Base-by-base conservation (phyloP, 805 yeast genomes). In the Nakazawaea peltata region DNA sequence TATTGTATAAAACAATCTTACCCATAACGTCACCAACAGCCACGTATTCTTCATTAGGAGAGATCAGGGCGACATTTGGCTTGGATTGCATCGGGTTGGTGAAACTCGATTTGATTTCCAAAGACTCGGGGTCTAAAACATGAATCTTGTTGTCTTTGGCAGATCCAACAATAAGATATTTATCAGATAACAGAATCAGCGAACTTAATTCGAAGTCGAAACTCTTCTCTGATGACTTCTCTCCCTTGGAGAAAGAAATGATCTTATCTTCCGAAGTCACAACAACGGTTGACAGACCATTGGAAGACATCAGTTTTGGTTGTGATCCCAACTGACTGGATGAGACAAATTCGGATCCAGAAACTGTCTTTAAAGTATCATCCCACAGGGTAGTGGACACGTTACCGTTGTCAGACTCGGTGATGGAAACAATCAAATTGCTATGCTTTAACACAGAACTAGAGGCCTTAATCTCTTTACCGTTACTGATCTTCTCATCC, bases 21-120 rank as follows among this genome's bases (percentile, higher is more conserved):
- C 98, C 98, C 35, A 81, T 66, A 4, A 68, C 67, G 49, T 88
- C 97, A 34, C 96, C 97, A 18, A 81, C 82, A 1, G 97, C 97
- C 13, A 81, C 65, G 41, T 61, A 71, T 37, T 65, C 55, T 6
- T 74, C 82, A 46, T 78, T 67, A 4, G 86, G 90, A 1, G 96
- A 84, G 19, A 84, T 71, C 10, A 77, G 61, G 31, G 83, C 64
- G 35, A 64, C 62, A 2, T 83, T 68, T 12, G 87, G 82, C 9
- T 73, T 67, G 4, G 86, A 69, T 40, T 85, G 71, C 41, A 75
- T 58, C 10, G 70, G 54, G n/a, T n/a, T n/a, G 32, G 61, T 71
- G 44, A 67, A 51, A 28, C 49, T 58, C 43, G 49, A 33, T 26
- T 15, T 30, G 34, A 13, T 26, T 24, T 53, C 40, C 22, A 61